phyloP scores from a whole-genome alignment of 2,329 filamentous ascomycete genomes.

The Penicillium hesseltinei region DNA sequence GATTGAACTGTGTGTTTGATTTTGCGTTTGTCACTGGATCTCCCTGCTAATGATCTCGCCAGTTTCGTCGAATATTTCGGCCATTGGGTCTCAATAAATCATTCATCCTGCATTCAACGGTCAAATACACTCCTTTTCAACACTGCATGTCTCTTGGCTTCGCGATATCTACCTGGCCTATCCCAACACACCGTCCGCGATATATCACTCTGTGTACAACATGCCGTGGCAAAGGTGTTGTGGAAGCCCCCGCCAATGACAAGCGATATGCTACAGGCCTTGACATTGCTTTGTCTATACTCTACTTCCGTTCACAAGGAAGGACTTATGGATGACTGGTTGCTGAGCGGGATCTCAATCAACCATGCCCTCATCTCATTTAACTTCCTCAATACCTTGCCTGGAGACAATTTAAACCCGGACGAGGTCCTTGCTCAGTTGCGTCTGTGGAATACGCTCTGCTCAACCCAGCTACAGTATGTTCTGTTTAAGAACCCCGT shows the following conservation, averaged over 20 bases:
- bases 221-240: constrained; percentile 29
- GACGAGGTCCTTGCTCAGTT: constrained; percentile 33
- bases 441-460: constrained; percentile 37
- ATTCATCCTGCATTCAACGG: constrained; percentile 29
- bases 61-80: constrained; percentile 37
- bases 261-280: constrained; percentile 33
- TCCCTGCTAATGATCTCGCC: constrained; percentile 3
- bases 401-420: constrained; percentile 24
- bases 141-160: constrained; percentile 34
- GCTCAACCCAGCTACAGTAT: constrained; percentile 36
- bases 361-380: constrained; percentile 32
- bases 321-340: constrained; percentile 36
- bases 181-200: constrained; percentile 28
- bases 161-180: constrained; percentile 35
- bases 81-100: constrained; percentile 33
- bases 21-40: neutral
- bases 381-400: constrained; percentile 17
- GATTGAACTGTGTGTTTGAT: constrained; percentile 29
- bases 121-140: constrained; percentile 34
- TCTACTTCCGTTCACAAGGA: constrained; percentile 34
- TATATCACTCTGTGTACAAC: constrained; percentile 35
- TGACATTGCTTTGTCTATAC: constrained; percentile 34
- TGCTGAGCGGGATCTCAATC: constrained; percentile 38
- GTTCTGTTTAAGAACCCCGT: constrained; percentile 1
- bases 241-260: constrained; percentile 32